phyloP scores from a whole-genome alignment of 75 land plant genomes.

The Pinus tabuliformis region DNA sequence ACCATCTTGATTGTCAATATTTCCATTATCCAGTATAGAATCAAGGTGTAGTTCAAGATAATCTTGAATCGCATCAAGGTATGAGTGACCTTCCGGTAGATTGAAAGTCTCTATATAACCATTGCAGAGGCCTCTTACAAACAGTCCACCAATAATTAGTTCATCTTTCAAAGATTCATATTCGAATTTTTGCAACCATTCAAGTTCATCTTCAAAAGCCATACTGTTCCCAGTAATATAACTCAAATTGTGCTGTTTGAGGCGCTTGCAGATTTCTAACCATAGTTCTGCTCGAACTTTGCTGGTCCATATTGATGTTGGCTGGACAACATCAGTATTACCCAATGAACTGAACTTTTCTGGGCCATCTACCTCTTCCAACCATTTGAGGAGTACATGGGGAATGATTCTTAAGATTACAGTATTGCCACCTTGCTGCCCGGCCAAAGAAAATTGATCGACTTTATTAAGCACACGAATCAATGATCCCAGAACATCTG shows the following conservation, averaged over 20 bases:
- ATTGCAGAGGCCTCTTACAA: constrained; percentile 25
- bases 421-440: neutral
- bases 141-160: constrained; percentile 34
- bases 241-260: constrained; percentile 14
- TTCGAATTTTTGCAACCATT: constrained; percentile 38
- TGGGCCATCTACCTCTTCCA: constrained; percentile 29
- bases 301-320: constrained; percentile 34
- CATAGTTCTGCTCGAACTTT: constrained; percentile 32
- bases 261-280: constrained; percentile 13
- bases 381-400: constrained; percentile 23
- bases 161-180: constrained; percentile 38
- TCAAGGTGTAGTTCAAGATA: constrained; percentile 12
- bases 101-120: constrained; percentile 22
- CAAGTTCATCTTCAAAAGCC: constrained; percentile 28
- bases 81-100: constrained; percentile 29
- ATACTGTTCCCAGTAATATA: constrained; percentile 12
- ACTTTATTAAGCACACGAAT: constrained; percentile 17
- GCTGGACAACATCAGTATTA: constrained; percentile 30
- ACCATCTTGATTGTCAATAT: neutral
- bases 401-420: constrained; percentile 27
- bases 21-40: neutral
- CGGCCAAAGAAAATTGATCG: neutral
- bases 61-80: constrained; percentile 32
- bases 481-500: constrained; percentile 36
- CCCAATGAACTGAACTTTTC: constrained; percentile 36